phyloP scores from a whole-genome alignment of 176 grass and related monocot genomes.

The Hordeum marinum region DNA sequence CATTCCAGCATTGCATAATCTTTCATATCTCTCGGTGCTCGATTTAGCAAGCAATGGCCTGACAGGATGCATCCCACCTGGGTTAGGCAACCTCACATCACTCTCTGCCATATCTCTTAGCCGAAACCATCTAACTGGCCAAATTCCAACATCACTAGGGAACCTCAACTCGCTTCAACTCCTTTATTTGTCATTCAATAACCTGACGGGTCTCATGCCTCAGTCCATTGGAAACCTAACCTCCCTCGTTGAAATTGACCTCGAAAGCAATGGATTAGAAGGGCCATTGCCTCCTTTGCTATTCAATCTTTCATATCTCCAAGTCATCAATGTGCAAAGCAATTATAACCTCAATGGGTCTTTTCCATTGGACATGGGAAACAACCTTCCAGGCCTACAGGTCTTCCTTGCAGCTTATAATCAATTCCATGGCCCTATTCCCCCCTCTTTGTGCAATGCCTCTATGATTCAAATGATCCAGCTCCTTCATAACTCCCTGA shows the following conservation, averaged over 20 bases:
- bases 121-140: background rate
- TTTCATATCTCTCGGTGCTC: background rate
- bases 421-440: conserved; percentile 5
- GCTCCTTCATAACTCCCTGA: background rate
- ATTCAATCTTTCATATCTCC: conserved; percentile 5
- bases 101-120: background rate
- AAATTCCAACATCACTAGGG: conserved; percentile 18
- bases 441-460: conserved; percentile 13
- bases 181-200: background rate
- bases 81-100: conserved; percentile 16
- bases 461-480: conserved; percentile 7
- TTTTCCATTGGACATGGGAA: background rate
- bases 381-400: background rate
- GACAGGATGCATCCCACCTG: background rate
- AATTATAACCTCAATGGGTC: background rate
- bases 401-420: background rate
- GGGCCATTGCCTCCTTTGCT: background rate
- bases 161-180: background rate
- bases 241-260: background rate
- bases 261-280: background rate
- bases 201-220: background rate
- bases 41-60: background rate
- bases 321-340: background rate
- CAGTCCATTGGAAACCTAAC: background rate
- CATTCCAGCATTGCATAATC: background rate